phyloP scores from a whole-genome alignment of 2,329 filamentous ascomycete genomes.

The Thelonectria rubi region DNA sequence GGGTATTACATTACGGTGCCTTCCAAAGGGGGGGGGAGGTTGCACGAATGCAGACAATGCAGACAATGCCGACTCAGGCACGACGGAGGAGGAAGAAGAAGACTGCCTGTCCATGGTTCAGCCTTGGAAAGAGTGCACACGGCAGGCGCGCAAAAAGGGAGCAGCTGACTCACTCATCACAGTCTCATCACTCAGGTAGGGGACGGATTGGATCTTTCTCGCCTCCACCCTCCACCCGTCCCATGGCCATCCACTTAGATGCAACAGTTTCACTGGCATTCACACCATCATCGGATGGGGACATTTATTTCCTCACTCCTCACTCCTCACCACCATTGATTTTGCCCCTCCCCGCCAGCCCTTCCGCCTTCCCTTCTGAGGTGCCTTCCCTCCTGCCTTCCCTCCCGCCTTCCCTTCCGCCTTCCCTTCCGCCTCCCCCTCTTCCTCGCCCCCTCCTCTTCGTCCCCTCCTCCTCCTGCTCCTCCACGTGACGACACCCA shows the following conservation, averaged over 20 bases:
- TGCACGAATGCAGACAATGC: too few species aligned
- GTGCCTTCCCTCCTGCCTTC: not conserved
- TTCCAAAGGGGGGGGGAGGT: too few species aligned
- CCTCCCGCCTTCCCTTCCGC: not conserved
- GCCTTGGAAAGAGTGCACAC: constrained; percentile 1
- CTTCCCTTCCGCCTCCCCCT: too few species aligned
- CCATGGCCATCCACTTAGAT: constrained; percentile 3
- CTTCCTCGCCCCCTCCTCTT: not conserved
- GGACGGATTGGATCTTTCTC: not conserved
- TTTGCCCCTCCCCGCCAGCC: not conserved
- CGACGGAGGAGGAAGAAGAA: too few species aligned
- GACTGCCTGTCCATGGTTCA: not conserved
- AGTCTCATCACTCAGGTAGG: constrained; percentile 7
- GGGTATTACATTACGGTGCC: too few species aligned
- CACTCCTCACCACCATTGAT: not conserved
- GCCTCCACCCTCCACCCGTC: not conserved
- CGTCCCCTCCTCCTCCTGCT: not conserved
- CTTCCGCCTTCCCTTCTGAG: not conserved
- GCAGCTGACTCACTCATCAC: constrained; percentile 12
- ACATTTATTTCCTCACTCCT: not conserved
- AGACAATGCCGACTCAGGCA: too few species aligned
- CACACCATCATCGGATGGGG: constrained; percentile 1
- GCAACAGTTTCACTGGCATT: constrained; percentile 1
- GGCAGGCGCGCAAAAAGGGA: not conserved
- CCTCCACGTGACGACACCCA: constrained; percentile 37